Base-by-base conservation (phyloP, 495 filamentous ascomycete genomes). In the Ramalina peruviana region DNA sequence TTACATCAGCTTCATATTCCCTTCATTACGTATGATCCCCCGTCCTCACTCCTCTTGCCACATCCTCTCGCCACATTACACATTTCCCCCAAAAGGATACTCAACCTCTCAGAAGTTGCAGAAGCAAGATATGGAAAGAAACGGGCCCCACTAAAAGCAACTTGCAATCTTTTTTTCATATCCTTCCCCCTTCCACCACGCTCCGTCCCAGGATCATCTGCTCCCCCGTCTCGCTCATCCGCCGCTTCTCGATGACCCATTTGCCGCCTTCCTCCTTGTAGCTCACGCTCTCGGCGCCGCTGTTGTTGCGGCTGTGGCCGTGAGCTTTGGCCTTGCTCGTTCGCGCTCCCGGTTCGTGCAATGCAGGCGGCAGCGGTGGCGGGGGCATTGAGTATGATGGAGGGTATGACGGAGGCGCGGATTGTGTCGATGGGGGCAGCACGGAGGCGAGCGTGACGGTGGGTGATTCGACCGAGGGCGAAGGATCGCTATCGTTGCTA, bases 171-270 rank as follows among this genome's bases (percentile, higher is more conserved):
- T 12, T 20, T 20, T 6, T 6, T 54, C 42, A 68, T 40, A 71
- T 69, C 51, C 61, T 58, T 6, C 67, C 67, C 12, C 63, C 64
- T 50, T 59, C 53, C 30, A 72, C 46, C 19, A 67, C 55, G 47
- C 65, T 65, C 36, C 68, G 49, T 25, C 62, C 66, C 37, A 67
- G 40, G 10, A 75, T 53, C 58, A 76, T 72, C 25, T 74, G 62
- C 55, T 73, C 73, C 3, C 75, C 76, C 43, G 61, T 68, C 54
- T 78, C 74, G 4, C 58, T 63, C 5, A 71, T 74, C 43, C 75
- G 63, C 30, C 75, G 64, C 45, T 74, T 66, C 60, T 80, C 77
- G 39, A 79, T 60, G 3, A 78, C 67, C 78, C 78, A 80, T 44
- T 71, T 63, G 6, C 59, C 68, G 48, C 71, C 71, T 20, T 69